phyloP scores from a whole-genome alignment of 2,329 filamentous ascomycete species.

The Claviceps sp. region DNA sequence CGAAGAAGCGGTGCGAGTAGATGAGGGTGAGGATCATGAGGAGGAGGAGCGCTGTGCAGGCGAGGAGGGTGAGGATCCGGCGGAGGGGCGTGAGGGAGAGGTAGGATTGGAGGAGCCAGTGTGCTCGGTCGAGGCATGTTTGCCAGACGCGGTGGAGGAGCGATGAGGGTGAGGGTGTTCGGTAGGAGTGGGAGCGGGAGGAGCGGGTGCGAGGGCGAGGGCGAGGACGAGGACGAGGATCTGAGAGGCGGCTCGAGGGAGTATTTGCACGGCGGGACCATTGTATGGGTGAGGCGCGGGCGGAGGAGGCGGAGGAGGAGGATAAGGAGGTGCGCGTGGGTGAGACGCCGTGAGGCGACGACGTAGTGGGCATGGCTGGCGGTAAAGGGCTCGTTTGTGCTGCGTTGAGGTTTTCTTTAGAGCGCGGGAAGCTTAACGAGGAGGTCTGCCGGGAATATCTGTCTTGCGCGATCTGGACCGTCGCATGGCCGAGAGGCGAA shows the following conservation, averaged over 20 bases:
- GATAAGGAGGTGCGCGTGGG: background rate
- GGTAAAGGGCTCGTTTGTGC: no score
- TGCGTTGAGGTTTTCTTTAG: no score
- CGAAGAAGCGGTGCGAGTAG: constrained; percentile 71
- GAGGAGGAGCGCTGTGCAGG: constrained; percentile 34
- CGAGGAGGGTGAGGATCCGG: constrained; percentile 41
- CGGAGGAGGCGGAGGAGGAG: background rate
- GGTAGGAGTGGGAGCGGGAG: constrained; percentile 10
- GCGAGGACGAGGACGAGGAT: constrained; percentile 2
- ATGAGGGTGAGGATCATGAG: constrained; percentile 57
- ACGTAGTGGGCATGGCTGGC: background rate
- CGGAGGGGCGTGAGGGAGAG: constrained; percentile 46
- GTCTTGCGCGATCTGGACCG: no score
- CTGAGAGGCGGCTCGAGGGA: constrained; percentile 26
- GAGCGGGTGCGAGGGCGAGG: constrained; percentile 1
- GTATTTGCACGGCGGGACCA: constrained; percentile 5
- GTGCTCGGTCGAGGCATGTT: constrained; percentile 24
- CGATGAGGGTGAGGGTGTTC: constrained; percentile 11
- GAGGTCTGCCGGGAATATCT: no score
- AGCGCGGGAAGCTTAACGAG: no score
- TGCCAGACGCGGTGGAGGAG: constrained; percentile 23
- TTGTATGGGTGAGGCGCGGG: constrained; percentile 5
- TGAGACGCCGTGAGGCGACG: background rate
- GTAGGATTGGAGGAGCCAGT: constrained; percentile 35
- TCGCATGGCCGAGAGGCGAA: no score